Evolutionary conservation across 75 land plant genomes (phyloP).

Genomic region (Sequoiadendron giganteum): DNA sequence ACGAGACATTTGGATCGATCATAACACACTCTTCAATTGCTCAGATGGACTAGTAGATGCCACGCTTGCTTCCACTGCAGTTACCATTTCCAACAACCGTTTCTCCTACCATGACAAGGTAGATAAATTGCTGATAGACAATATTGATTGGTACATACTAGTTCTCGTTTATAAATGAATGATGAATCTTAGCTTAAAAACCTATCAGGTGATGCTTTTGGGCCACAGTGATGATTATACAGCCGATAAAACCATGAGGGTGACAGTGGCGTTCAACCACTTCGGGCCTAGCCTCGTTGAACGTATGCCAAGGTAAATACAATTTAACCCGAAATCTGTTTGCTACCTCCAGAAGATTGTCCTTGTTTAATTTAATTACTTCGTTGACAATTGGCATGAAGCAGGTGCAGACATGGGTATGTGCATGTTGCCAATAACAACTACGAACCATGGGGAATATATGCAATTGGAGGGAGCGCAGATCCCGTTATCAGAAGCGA

Average conservation of each 20-base stretch:
- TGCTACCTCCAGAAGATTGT: no score
- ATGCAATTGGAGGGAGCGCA: no score
- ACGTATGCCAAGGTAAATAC: conserved; percentile 63
- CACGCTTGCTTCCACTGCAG: conserved; percentile 19
- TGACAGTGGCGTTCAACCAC: conserved; percentile 69
- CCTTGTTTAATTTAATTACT: no score
- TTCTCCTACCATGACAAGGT: conserved; percentile 37
- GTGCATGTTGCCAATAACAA: no score
- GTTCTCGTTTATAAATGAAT: no score
- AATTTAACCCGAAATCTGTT: no score
- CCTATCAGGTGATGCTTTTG: conserved; percentile 52
- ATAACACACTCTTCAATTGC: conserved; percentile 9
- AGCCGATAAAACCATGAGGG: conserved; percentile 57
- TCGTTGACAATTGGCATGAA: no score
- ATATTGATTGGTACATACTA: background rate
- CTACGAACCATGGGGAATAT: no score
- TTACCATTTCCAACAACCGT: conserved; percentile 25
- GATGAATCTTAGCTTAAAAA: background rate
- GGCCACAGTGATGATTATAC: conserved; percentile 53
- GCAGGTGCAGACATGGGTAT: no score
- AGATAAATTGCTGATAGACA: background rate
- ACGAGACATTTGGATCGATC: conserved; percentile 35
- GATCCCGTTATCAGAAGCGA: no score
- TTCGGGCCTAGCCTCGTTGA: conserved; percentile 63
- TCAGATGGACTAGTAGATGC: conserved; percentile 33